These are phyloP conservation scores for Heritiera littoralis DNA, from an alignment of 345 rosid genomes.

Conservation along the genomic window DNA sequence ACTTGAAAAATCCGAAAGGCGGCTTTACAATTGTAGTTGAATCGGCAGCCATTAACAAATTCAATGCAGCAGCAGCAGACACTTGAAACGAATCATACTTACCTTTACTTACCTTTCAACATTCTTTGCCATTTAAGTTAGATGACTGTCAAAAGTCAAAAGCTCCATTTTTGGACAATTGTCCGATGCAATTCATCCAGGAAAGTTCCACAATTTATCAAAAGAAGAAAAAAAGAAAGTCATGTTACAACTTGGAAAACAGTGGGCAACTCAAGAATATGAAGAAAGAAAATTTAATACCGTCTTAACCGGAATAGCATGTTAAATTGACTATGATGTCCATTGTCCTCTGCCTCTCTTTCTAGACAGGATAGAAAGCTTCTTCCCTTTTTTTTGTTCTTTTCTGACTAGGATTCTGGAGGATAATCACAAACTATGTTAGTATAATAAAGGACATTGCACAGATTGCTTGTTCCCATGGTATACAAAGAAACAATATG, in stretches of 20 bases:
- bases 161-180: too few relatives aligned
- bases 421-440: constrained; percentile 14
- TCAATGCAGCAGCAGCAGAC: too few relatives aligned
- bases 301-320: background rate
- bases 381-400: too few relatives aligned
- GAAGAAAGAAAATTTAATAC: background rate
- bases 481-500: constrained; percentile 4
- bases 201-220: background rate
- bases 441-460: background rate
- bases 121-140: too few relatives aligned
- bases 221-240: background rate
- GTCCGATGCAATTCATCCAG: background rate
- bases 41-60: too few relatives aligned
- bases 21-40: background rate
- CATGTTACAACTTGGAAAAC: background rate
- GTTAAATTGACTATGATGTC: background rate
- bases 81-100: too few relatives aligned
- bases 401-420: background rate
- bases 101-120: too few relatives aligned
- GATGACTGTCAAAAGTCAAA: too few relatives aligned
- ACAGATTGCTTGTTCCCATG: background rate
- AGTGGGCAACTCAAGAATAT: background rate
- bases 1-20: background rate
- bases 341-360: background rate
- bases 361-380: background rate